phyloP scores from a whole-genome alignment of 345 rosid species.

The Stellera chamaejasme region DNA sequence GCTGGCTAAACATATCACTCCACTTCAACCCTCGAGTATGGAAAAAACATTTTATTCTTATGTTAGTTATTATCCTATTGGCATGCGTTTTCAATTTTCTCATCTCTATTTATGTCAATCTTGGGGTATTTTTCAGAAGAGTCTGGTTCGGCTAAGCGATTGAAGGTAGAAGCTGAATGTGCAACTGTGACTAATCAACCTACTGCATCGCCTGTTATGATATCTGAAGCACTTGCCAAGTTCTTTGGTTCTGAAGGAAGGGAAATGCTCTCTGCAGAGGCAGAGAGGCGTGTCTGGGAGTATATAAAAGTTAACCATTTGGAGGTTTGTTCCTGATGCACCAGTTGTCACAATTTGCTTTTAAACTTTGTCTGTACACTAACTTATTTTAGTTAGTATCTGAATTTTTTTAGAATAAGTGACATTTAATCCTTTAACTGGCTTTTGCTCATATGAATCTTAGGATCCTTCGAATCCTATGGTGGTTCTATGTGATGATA shows the following conservation, averaged over 20 bases:
- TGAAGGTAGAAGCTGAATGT: slow-evolving; percentile 53
- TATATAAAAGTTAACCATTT: slow-evolving; percentile 58
- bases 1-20: slow-evolving; percentile 80
- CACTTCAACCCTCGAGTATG: slow-evolving; percentile 83
- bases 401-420: not conserved
- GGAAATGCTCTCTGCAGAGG: slow-evolving; percentile 58
- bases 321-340: slow-evolving; percentile 44
- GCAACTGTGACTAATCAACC: slow-evolving; percentile 37
- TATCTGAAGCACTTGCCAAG: slow-evolving; percentile 79
- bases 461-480: slow-evolving; percentile 74
- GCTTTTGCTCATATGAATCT: slow-evolving; percentile 10
- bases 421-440: not conserved
- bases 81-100: slow-evolving; percentile 9
- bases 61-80: not conserved
- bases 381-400: slow-evolving; percentile 6
- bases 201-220: slow-evolving; percentile 29
- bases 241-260: slow-evolving; percentile 60
- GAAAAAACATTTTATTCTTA: slow-evolving; percentile 1
- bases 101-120: not conserved
- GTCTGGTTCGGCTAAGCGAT: slow-evolving; percentile 60
- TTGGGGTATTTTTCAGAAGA: slow-evolving; percentile 44
- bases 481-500: slow-evolving; percentile 72
- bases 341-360: not conserved
- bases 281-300: slow-evolving; percentile 63
- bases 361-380: not conserved